These are phyloP conservation scores for Prillingera fragicola DNA, from an alignment of 1,284 basidiomycete genomes.

Conservation along the genomic window DNA sequence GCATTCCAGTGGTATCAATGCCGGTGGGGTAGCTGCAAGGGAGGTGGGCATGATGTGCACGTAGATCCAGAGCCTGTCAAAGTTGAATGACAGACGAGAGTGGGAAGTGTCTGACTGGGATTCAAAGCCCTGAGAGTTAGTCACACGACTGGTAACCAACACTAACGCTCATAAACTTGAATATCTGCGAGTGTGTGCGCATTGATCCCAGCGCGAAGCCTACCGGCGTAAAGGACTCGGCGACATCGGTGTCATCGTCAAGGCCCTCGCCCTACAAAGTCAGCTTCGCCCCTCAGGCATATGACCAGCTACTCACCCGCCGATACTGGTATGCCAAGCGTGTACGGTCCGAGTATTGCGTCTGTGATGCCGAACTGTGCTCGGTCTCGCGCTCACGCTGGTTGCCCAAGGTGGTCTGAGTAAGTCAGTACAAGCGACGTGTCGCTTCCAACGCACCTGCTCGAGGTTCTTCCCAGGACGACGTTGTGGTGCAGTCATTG, in stretches of 20 bases:
- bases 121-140: slow-evolving; percentile 4
- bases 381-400: no score
- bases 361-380: neutral
- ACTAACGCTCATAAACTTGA: slow-evolving; percentile 3
- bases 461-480: no score
- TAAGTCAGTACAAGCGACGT: no score
- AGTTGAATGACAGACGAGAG: slow-evolving; percentile 16
- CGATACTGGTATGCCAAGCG: slow-evolving; percentile 13
- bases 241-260: slow-evolving; percentile 6
- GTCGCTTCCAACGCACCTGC: no score
- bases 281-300: no score
- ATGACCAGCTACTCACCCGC: neutral
- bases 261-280: neutral
- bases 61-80: slow-evolving; percentile 15
- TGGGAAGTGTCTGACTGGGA: neutral
- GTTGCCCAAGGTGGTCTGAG: no score
- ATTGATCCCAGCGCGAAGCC: neutral
- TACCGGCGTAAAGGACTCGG: slow-evolving; percentile 1
- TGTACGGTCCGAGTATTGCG: slow-evolving; percentile 6
- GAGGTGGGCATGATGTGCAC: slow-evolving; percentile 3
- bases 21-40: slow-evolving; percentile 2
- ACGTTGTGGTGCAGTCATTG: no score
- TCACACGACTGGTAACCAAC: neutral
- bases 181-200: neutral
- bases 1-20: slow-evolving; percentile 14